Conservation (phyloP, 2,329 filamentous ascomycete genomes). For the Nemania serpens region DNA sequence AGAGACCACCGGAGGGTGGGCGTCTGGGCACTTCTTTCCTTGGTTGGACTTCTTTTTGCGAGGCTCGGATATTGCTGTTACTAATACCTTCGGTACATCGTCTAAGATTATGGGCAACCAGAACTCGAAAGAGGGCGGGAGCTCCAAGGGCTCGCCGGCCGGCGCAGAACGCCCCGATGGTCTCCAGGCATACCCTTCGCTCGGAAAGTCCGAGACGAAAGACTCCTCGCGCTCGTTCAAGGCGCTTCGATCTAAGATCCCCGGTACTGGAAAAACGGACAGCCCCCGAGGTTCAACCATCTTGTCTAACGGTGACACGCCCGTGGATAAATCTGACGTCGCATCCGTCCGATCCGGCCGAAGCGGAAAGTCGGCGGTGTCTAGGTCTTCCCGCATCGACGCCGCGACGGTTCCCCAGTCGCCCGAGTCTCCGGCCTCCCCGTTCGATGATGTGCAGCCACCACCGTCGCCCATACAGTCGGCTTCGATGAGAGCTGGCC, state of each 20-base stretch:
- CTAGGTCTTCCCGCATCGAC: constrained; percentile 53
- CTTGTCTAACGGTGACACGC: constrained; percentile 63
- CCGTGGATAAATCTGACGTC: constrained; percentile 70
- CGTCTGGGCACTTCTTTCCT: constrained; percentile 33
- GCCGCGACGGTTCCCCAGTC: constrained; percentile 47
- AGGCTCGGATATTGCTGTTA: constrained; percentile 19
- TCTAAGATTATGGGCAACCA: constrained; percentile 72
- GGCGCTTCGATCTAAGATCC: constrained; percentile 87
- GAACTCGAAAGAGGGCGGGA: constrained; percentile 64
- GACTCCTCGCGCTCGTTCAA: constrained; percentile 88
- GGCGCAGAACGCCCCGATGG: constrained; percentile 51
- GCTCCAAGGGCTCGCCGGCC: constrained; percentile 54
- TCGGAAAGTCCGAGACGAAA: constrained; percentile 90
- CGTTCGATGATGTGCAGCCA: constrained; percentile 56
- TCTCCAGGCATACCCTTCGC: constrained; percentile 86
- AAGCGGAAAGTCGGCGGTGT: constrained; percentile 61
- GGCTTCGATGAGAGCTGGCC: constrained; percentile 70
- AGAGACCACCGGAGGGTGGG: constrained; percentile 31
- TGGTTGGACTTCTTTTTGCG: constrained; percentile 26
- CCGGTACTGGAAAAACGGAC: constrained; percentile 71
- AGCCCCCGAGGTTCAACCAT: constrained; percentile 80
- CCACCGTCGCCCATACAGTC: constrained; percentile 90
- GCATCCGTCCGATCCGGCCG: constrained; percentile 74
- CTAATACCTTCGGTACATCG: constrained; percentile 1
- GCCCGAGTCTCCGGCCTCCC: constrained; percentile 47